Evolutionary conservation across 805 yeast species (phyloP), one percentile per base, ranked within the genome.

Genomic region (Candida maesae): DNA sequence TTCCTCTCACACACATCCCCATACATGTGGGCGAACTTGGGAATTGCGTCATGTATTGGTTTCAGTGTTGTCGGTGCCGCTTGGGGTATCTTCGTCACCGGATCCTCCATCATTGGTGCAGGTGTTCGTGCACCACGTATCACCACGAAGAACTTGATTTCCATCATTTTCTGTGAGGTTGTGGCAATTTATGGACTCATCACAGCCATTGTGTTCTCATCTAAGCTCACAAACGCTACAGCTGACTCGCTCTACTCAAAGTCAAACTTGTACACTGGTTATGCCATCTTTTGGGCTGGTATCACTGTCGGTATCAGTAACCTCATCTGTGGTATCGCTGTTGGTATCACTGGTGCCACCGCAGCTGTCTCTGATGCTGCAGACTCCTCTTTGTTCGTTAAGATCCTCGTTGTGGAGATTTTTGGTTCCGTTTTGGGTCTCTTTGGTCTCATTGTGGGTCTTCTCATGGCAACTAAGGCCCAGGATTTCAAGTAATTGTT

Each of bases 321-420:
- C 66, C 76, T 93, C 63, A 83, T 93, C 45, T 93, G 99, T 74
- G 99, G 99, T 70, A 72, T 93, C 41, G 91, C 96, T 4, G 99
- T 93, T 36, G 99, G 99, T 49, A 75, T 93, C 47, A 93, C 99
- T 13, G 99, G 99, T 36, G 82, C 98, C 19, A 93, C 97, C n/a
- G 99, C 98, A 26, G 99, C 99, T 30, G 78, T 93, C 47, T 79
- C 95, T 33, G 99, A 93, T 67, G 99, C 99, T 23, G 97, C 99
- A 10, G 97, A 93, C 68, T 80, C 96, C 18, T 76, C 96, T 4
- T 71, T 93, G 51, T 93, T 93, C 57, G 99, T 93, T 49, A 93
- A 93, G 68, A 93, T 93, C 45, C 78, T 93, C 58, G 99, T 93
- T 48, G 84, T 93, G 55, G 99, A 93, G 73, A 93, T 93, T 71